These are phyloP conservation scores for Onygenales sp. DNA, from an alignment of 2,329 filamentous ascomycete genomes.

Conservation along the genomic window DNA sequence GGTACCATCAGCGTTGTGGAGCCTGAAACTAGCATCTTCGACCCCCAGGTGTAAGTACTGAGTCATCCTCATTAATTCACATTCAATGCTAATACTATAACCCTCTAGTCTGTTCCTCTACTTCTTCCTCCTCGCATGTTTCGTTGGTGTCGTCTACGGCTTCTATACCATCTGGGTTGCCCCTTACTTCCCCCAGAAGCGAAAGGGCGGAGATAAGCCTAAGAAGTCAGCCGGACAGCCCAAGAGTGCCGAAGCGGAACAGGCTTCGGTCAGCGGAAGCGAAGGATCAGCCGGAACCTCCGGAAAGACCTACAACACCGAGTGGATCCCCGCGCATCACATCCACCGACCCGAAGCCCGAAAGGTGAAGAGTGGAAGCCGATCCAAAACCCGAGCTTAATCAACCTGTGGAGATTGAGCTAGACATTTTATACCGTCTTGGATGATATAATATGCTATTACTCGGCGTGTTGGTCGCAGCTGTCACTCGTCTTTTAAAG, in stretches of 20 bases:
- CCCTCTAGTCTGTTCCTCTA: slow-evolving; percentile 83
- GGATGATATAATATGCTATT: neutral
- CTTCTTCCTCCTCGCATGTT: slow-evolving; percentile 71
- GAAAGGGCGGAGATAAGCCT: slow-evolving; percentile 53
- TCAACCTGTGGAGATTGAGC: neutral
- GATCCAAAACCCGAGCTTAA: slow-evolving; percentile 8
- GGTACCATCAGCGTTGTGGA: slow-evolving; percentile 80
- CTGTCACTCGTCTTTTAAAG: neutral
- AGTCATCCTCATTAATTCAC: neutral
- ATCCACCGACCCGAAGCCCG: slow-evolving; percentile 71
- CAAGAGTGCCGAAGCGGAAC: slow-evolving; percentile 54
- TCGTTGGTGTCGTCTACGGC: slow-evolving; percentile 79
- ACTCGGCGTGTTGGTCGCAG: neutral
- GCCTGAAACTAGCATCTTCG: slow-evolving; percentile 80
- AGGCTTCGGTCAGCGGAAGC: slow-evolving; percentile 56
- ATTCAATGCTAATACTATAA: neutral
- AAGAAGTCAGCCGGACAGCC: slow-evolving; percentile 54
- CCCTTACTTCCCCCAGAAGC: slow-evolving; percentile 83
- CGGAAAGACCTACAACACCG: slow-evolving; percentile 69
- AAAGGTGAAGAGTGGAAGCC: slow-evolving; percentile 43
- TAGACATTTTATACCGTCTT: neutral
- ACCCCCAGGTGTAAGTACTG: slow-evolving; percentile 77
- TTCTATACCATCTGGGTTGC: slow-evolving; percentile 98
- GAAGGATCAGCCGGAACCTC: slow-evolving; percentile 58
- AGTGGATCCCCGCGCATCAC: slow-evolving; percentile 87